Conservation (phyloP, 1,139 yeast species). For the Debaryomyces sp. region DNA sequence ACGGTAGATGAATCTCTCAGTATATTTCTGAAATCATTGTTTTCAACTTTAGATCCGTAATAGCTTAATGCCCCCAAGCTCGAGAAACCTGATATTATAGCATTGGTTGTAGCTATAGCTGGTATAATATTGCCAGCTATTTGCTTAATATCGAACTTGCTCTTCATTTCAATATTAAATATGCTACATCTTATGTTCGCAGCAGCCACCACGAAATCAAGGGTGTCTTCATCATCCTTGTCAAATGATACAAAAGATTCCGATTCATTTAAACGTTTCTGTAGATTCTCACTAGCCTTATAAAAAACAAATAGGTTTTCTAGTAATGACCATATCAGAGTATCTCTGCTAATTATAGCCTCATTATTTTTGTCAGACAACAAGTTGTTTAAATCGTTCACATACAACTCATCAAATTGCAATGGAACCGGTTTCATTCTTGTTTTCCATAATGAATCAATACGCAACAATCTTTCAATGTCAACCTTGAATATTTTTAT, state of each 20-base stretch:
- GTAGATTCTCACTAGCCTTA: slow-evolving; percentile 52
- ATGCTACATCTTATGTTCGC: slow-evolving; percentile 78
- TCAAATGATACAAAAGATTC: slow-evolving; percentile 70
- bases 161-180: slow-evolving; percentile 70
- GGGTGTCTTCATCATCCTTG: slow-evolving; percentile 91
- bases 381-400: slow-evolving; percentile 19
- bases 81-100: slow-evolving; percentile 89
- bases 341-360: slow-evolving; percentile 50
- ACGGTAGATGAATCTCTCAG: slow-evolving; percentile 50
- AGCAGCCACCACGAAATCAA: slow-evolving; percentile 85
- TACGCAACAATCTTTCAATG: slow-evolving; percentile 68
- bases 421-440: slow-evolving; percentile 72
- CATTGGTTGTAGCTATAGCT: slow-evolving; percentile 97
- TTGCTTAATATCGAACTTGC: slow-evolving; percentile 87
- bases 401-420: slow-evolving; percentile 25
- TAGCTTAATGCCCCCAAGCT: slow-evolving; percentile 69
- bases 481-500: slow-evolving; percentile 65
- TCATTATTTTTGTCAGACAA: slow-evolving; percentile 15
- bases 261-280: slow-evolving; percentile 47
- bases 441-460: slow-evolving; percentile 80
- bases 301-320: slow-evolving; percentile 68
- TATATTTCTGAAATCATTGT: slow-evolving; percentile 22
- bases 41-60: slow-evolving; percentile 29
- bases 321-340: slow-evolving; percentile 60
- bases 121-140: slow-evolving; percentile 98